Evolutionary conservation across 2,329 filamentous ascomycete genomes (phyloP), one percentile per base, ranked within the genome.

Genomic region (Esteya vermicola): DNA sequence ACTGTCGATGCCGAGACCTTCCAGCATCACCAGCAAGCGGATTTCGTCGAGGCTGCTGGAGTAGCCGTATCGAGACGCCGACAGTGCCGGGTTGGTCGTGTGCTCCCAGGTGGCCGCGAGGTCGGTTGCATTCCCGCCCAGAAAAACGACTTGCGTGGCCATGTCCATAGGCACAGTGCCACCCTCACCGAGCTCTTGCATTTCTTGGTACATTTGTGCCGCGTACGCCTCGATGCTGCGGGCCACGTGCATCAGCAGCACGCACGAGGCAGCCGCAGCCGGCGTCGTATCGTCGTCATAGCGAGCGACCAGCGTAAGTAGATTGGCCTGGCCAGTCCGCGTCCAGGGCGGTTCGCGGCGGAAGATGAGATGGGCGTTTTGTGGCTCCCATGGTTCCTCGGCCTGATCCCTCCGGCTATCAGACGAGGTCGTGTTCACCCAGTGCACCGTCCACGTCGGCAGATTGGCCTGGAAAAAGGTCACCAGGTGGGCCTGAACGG

Each of bases 21-120:
- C 91, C 23, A 96, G 72, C n/a, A 96, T 74, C 9, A 96, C 68
- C 55, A 96, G 94, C 10, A 89, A 62, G 31, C 75, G 75, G 46
- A 93, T 89, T 39, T 82, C 79, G 22, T 71, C 70, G 5, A 91
- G 59, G 1, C 74, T 73, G 23, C 72, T 85, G 46, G 69, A 72
- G 58, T 81, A 89, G 6, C 69, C 72, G 58, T 81, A 89, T 5
- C 26, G 21, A 9, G 43, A 36, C 4, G 68, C 75, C 4, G 80
- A 78, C 53, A 76, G 65, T 2, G 79, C 78, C 4, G 80, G 72
- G 51, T 89, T 72, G 31, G 67, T 56, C 1, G 70, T 68, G 2
- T 58, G 52, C 47, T 85, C 81, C 85, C 85, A 91, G 35, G 72
- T 64, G 41, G 75, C 69, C 3, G 85, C 83, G 16, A 93, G 64